A percentile compares a stretch with the other conserved stretches of the same genome.
Conservation (phyloP, 257 asterid genomes). For the Sherardia arvensis region DNA sequence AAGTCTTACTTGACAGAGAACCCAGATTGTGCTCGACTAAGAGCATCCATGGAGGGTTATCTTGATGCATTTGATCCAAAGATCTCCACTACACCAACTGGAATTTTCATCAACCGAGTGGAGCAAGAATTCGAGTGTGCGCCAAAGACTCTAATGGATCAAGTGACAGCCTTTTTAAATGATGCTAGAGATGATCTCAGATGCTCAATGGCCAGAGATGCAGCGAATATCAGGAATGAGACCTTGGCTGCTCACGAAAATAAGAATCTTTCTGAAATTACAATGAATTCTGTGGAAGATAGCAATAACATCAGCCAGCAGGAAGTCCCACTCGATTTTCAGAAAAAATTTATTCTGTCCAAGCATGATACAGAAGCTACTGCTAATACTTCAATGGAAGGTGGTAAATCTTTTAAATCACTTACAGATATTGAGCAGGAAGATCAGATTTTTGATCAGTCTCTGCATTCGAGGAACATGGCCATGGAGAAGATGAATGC, state of each 20-base stretch:
- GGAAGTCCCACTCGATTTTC: slow-evolving; percentile 51
- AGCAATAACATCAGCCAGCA: slow-evolving; percentile 20
- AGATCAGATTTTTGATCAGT: slow-evolving; percentile 65
- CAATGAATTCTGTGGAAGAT: slow-evolving; percentile 25
- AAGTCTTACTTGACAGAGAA: slow-evolving; percentile 56
- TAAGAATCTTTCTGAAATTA: slow-evolving; percentile 20
- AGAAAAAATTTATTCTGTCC: slow-evolving; percentile 64
- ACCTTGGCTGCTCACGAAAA: slow-evolving; percentile 31
- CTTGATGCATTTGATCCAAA: slow-evolving; percentile 74
- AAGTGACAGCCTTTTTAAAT: slow-evolving; percentile 63
- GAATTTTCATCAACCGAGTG: slow-evolving; percentile 62
- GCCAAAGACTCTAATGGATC: slow-evolving; percentile 74
- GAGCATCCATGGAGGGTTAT: slow-evolving; percentile 80
- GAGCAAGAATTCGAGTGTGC: slow-evolving; percentile 78
- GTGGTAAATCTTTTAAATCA: slow-evolving; percentile 31
- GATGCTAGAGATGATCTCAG: slow-evolving; percentile 78
- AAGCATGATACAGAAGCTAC: slow-evolving; percentile 44
- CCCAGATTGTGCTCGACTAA: slow-evolving; percentile 77
- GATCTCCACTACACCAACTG: slow-evolving; percentile 62
- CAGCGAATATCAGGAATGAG: slow-evolving; percentile 63
- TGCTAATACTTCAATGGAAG: slow-evolving; percentile 26
- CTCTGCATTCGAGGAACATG: slow-evolving; percentile 52
- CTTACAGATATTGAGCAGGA: slow-evolving; percentile 72
- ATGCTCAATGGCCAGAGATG: slow-evolving; percentile 87
- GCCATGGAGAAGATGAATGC: slow-evolving; percentile 49